Evolutionary conservation across 2,329 filamentous ascomycete genomes (phyloP), one percentile per base, ranked within the genome.

Genomic region (Beauveria australis): DNA sequence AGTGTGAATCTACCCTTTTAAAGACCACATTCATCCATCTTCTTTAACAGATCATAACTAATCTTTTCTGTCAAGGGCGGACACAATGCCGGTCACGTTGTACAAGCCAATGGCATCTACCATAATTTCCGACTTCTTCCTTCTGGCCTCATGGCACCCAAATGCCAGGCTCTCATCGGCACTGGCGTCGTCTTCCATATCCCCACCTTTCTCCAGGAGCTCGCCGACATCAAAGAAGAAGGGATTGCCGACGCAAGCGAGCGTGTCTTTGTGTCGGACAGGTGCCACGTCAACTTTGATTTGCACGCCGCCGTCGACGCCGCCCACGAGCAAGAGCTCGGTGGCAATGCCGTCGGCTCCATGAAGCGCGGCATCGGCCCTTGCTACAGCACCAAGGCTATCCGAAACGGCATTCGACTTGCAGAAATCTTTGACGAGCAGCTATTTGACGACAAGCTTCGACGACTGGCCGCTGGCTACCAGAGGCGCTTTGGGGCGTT

Each of bases 281-380:
- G 84, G 52, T 81, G 81, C 63, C 82, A 85, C 67, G 78, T 87
- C 59, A 81, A 86, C 67, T 80, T 87, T 61, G 81, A 86, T 67
- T 73, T 88, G 47, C 85, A 88, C 71, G 79, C 81, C 64, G 75
- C 82, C 63, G 84, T 88, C n/a, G 87, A 89, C 64, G 86, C 86
- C 1, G 76, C 89, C 8, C 85, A 88, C 69, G 83, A 84, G 69
- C 67, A 70, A 33, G 75, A 78, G 64, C 71, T 80, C 5, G 76
- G 75, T 6, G 47, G 51, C n/a, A 41, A 51, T 5, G 59, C 61
- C 40, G 67, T 71, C 48, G 69, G 69, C 40, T 71, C 69, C 59
- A 71, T 69, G 47, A 67, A 66, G 54, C 68, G 69, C 49, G 69
- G 69, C 9, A 61, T 61, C 43, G 60, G 60, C 18, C 60, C 60